Evolutionary conservation across 2,329 filamentous ascomycete genomes (phyloP).

Genomic region (Cercospora citrullina): DNA sequence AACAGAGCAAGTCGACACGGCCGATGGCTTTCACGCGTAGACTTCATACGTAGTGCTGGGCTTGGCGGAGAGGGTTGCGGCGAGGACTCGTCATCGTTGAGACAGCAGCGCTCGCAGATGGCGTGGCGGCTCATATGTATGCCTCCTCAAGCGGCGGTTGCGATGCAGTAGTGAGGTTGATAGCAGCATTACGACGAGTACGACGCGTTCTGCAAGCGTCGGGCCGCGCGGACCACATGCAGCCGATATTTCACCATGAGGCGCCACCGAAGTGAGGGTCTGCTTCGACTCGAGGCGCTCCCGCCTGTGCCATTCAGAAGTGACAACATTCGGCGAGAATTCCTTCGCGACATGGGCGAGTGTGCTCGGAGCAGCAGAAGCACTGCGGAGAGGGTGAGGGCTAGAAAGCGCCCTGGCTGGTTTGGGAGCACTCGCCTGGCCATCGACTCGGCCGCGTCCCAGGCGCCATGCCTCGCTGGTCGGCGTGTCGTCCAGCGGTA

Average conservation of each 20-base stretch:
- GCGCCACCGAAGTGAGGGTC: not conserved
- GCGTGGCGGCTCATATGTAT: not conserved
- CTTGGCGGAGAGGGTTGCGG: not conserved
- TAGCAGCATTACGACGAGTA: conserved; percentile 10
- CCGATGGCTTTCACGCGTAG: not conserved
- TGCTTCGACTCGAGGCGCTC: not conserved
- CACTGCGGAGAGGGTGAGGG: too few species aligned
- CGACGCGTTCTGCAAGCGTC: not conserved
- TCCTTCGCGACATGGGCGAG: not conserved
- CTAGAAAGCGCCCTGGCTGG: too few species aligned
- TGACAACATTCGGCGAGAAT: not conserved
- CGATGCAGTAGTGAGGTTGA: conserved; percentile 12
- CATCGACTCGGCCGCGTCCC: not conserved
- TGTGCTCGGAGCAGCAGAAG: too few species aligned
- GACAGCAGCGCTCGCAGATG: not conserved
- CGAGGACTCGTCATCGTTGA: not conserved
- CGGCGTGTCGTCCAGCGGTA: not conserved
- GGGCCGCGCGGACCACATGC: not conserved
- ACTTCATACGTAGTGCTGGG: not conserved
- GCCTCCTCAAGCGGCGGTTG: not conserved
- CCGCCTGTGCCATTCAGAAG: not conserved
- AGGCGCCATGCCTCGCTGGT: not conserved
- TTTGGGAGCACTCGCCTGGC: not conserved
- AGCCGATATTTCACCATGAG: not conserved
- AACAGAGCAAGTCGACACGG: not conserved